Base-by-base conservation (phyloP, 2,329 filamentous ascomycete species). In the Exophiala spinifera region DNA sequence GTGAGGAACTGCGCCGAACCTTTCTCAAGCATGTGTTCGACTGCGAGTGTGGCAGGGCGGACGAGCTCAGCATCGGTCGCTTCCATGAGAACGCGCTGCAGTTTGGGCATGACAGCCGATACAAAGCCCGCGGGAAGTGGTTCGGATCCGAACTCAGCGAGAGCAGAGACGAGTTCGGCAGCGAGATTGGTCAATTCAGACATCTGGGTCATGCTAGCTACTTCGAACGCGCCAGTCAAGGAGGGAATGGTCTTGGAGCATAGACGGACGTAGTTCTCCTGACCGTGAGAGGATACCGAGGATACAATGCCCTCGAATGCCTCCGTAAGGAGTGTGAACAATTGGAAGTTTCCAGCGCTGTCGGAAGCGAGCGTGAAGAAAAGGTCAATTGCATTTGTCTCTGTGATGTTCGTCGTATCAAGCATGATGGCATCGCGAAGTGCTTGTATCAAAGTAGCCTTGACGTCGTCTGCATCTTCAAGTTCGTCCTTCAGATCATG, bases 351-450 rank as follows among this genome's bases (percentile, higher is more conserved):
- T 57, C 82, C 84, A 0, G 92, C 89, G 23, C 91, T 91, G 66
- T 91, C 85, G 69, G 90, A 94, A 19, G 91, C 92, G 56, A 97
- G 83, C 49, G 87, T 83, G 74, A 99, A 97, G 7, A 99, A 81
- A 13, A 96, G 76, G 19, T 92, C 89, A 53, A 85, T 82, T 43
- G 87, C 82, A 11, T 87, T 85, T 13, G 80, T 81, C 0, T 85
- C 83, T 19, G 96, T 79, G 19, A 88, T 86, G 49, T 94, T 83
- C 14, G 79, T 79, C 2, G 88, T 83, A 64, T 96, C 86, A 51
- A 96, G 80, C 63, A 86, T 79, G 64, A 97, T 94, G 23, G 88
- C 86, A 63, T 91, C 85, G 48, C 90, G 83, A 3, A 97, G 77
- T 1, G 91, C 88, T 71, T 96, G 91, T 4, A 92, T 88, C 28